Conservation (phyloP, 2,329 filamentous ascomycete species). For the Pseudocercospora cruenta region DNA sequence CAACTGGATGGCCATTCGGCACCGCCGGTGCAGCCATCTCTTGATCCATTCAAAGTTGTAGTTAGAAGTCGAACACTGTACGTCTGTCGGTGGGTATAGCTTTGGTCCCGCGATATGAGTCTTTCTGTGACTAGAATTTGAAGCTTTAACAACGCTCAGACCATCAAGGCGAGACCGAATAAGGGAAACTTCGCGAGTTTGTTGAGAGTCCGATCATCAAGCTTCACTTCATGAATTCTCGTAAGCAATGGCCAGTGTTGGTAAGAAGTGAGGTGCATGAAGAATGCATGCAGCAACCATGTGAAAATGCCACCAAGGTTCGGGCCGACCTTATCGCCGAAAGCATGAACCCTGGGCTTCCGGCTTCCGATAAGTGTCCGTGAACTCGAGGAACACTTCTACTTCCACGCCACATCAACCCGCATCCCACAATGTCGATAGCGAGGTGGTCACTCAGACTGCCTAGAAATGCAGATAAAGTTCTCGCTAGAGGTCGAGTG, state of each 20-base stretch:
- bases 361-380: background rate
- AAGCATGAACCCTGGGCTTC: background rate
- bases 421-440: constrained; percentile 15
- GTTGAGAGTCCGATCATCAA: too few species aligned
- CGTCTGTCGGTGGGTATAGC: background rate
- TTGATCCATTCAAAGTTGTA: too few species aligned
- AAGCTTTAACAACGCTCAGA: too few species aligned
- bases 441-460: constrained; percentile 20
- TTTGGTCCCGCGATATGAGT: background rate
- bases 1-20: background rate
- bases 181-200: too few species aligned
- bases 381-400: background rate
- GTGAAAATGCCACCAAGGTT: constrained; percentile 6
- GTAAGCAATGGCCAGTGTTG: background rate
- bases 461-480: constrained; percentile 14
- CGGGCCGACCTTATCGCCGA: constrained; percentile 2
- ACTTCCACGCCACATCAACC: background rate
- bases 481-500: background rate
- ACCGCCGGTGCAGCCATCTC: background rate
- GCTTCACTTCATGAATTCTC: too few species aligned
- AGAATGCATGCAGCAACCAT: background rate
- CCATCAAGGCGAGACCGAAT: too few species aligned
- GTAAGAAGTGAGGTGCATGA: background rate
- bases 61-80: background rate
- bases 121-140: background rate